Evolutionary conservation across 179 eudicot genomes (phyloP).

Genomic region (Monotropa hypopitys): DNA sequence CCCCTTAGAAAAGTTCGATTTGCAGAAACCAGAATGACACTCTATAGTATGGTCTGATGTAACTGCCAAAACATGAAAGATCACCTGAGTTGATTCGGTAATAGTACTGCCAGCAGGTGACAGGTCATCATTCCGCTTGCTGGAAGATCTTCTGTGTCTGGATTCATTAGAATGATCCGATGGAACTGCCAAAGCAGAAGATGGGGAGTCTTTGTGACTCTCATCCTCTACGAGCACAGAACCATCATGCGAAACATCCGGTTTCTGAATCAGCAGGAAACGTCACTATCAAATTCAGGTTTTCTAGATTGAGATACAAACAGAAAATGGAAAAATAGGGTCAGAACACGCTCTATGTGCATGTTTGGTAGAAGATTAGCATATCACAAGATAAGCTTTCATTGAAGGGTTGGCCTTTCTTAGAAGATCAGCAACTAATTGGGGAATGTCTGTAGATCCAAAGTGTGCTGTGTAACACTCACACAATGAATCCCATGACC

Average conservation of each 20-base stretch:
- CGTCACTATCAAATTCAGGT: not conserved
- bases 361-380: too few species aligned
- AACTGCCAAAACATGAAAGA: conserved; percentile 7
- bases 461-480: too few species aligned
- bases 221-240: conserved; percentile 39
- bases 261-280: conserved; percentile 36
- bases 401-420: too few species aligned
- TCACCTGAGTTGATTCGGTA: conserved; percentile 58
- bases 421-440: too few species aligned
- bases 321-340: not conserved
- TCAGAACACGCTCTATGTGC: not conserved
- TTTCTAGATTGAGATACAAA: not conserved
- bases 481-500: too few species aligned
- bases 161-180: conserved; percentile 35
- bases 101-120: conserved; percentile 56
- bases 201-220: conserved; percentile 36
- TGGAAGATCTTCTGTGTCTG: conserved; percentile 47
- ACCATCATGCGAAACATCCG: conserved; percentile 37
- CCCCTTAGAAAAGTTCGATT: not conserved
- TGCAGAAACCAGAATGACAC: not conserved
- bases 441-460: too few species aligned
- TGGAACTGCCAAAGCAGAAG: conserved; percentile 24
- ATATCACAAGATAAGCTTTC: too few species aligned
- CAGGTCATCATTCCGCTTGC: conserved; percentile 57
- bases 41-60: not conserved